Conservation (phyloP, 495 filamentous ascomycete species). For the Talaromyces nanjingensis region DNA sequence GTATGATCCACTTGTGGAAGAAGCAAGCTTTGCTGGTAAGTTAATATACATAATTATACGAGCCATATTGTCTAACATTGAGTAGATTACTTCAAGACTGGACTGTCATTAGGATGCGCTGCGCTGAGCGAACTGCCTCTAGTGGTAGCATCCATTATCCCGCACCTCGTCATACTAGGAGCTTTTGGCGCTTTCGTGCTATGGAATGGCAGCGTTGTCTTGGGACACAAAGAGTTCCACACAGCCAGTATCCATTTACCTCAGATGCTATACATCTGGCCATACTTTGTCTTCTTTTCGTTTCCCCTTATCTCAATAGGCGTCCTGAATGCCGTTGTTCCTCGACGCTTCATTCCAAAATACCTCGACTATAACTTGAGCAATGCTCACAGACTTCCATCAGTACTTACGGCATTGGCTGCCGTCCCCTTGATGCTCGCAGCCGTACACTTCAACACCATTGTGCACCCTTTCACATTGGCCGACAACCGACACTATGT, state of each 20-base stretch:
- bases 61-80: too few species aligned
- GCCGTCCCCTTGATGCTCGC: constrained; percentile 42
- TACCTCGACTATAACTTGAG: constrained; percentile 30
- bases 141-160: constrained; percentile 45
- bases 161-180: constrained; percentile 60
- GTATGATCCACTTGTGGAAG: constrained; percentile 57
- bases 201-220: constrained; percentile 87
- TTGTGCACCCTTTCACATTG: constrained; percentile 91
- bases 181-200: constrained; percentile 68
- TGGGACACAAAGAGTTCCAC: constrained; percentile 94
- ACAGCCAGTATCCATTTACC: constrained; percentile 79
- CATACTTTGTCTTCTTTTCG: constrained; percentile 84
- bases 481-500: constrained; percentile 96
- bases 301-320: constrained; percentile 63
- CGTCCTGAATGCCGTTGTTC: constrained; percentile 33
- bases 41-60: too few species aligned
- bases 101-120: constrained; percentile 52
- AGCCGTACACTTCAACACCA: constrained; percentile 75
- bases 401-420: constrained; percentile 23
- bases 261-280: constrained; percentile 94
- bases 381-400: constrained; percentile 32
- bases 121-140: constrained; percentile 44
- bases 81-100: constrained; percentile 53
- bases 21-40: constrained; percentile 53
- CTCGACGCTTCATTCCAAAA: constrained; percentile 27